phyloP scores from a whole-genome alignment of 768 basidiomycete genomes.

The Cystobasidium onofrii region DNA sequence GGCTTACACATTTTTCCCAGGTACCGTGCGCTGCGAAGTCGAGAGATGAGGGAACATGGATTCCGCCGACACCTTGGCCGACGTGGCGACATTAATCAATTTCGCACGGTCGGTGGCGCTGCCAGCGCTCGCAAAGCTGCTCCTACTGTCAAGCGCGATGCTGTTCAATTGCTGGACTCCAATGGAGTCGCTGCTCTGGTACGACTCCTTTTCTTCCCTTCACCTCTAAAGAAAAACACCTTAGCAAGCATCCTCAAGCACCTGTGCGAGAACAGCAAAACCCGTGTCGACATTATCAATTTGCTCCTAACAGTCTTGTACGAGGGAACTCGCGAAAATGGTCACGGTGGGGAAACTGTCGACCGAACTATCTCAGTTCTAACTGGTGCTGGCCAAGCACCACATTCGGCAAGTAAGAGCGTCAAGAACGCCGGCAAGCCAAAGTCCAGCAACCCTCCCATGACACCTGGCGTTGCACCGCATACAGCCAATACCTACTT shows the following conservation, averaged over 20 bases:
- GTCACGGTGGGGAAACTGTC: constrained; percentile 53
- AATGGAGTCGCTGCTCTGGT: constrained; percentile 77
- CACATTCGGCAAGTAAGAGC: constrained; percentile 20
- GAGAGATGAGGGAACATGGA: constrained; percentile 16
- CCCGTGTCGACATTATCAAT: constrained; percentile 85
- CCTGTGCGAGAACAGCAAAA: constrained; percentile 87
- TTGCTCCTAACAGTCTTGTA: constrained; percentile 86
- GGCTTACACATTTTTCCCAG: not conserved
- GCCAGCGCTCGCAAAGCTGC: not conserved
- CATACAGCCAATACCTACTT: not conserved
- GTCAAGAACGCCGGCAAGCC: constrained; percentile 60
- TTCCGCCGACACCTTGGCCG: not conserved
- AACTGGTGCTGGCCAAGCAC: constrained; percentile 56
- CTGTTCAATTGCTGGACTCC: constrained; percentile 87
- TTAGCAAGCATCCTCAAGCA: constrained; percentile 86
- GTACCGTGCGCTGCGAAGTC: not conserved
- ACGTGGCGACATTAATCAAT: not conserved
- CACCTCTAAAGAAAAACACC: constrained; percentile 72
- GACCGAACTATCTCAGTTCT: constrained; percentile 77
- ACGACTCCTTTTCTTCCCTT: constrained; percentile 90
- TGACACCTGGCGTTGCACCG: not conserved
- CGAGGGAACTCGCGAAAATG: constrained; percentile 86
- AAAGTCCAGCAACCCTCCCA: not conserved
- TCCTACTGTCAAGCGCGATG: constrained; percentile 61
- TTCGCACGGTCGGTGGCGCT: not conserved